phyloP scores from a whole-genome alignment of 1,139 yeast species.

The Sugiyamaella japonica region DNA sequence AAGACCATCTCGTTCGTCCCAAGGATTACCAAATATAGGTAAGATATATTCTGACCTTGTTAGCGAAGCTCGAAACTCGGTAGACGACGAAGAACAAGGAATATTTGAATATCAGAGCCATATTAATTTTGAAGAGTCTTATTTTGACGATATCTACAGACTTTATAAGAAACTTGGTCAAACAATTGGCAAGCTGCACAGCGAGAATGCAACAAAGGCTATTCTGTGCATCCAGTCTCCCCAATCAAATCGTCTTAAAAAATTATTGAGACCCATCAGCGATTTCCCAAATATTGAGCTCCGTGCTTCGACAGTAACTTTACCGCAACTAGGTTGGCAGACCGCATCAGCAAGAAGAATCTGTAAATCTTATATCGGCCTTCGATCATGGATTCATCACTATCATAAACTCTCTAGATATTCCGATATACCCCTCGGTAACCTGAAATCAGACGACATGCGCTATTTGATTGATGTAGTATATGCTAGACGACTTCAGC shows the following conservation, averaged over 20 bases:
- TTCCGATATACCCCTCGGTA: conserved; percentile 83
- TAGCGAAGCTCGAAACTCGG: conserved; percentile 38
- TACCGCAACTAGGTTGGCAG: conserved; percentile 92
- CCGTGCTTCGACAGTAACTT: conserved; percentile 53
- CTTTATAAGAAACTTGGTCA: conserved; percentile 40
- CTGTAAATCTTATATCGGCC: conserved; percentile 67
- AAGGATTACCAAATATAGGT: conserved; percentile 58
- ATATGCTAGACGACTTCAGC: conserved; percentile 74
- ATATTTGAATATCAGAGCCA: conserved; percentile 37
- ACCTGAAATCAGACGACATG: conserved; percentile 71
- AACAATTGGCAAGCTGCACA: conserved; percentile 57
- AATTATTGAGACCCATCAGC: conserved; percentile 35
- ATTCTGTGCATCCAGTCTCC: conserved; percentile 77
- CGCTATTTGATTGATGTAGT: conserved; percentile 80
- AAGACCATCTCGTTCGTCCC: conserved; percentile 71
- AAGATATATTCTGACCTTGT: conserved; percentile 57
- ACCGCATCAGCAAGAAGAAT: conserved; percentile 63
- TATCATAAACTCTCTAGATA: conserved; percentile 66
- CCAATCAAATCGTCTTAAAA: conserved; percentile 43
- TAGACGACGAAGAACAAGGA: conserved; percentile 14
- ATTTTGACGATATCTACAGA: conserved; percentile 21
- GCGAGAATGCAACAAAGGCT: conserved; percentile 67
- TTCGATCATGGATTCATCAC: conserved; percentile 74
- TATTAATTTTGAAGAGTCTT: conserved; percentile 23
- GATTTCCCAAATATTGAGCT: conserved; percentile 62